These are phyloP conservation scores for Malbranchea zuffiana DNA, from an alignment of 2,329 filamentous ascomycete genomes.

Conservation along the genomic window DNA sequence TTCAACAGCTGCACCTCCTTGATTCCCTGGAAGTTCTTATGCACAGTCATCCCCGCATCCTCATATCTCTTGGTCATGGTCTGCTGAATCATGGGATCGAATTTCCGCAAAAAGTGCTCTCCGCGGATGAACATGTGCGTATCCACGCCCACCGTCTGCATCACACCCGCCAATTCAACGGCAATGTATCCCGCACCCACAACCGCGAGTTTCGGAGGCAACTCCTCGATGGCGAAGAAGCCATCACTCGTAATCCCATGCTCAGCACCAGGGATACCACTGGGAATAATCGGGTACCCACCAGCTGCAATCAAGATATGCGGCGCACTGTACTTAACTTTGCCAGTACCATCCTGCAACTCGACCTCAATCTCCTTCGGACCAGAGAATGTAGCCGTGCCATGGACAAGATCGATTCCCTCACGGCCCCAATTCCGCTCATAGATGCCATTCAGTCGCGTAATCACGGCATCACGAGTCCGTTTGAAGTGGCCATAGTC, in stretches of 20 bases:
- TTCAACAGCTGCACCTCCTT: conserved; percentile 38
- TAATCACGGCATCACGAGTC: conserved; percentile 37
- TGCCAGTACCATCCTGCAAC: conserved; percentile 32
- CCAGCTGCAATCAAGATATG: conserved; percentile 42
- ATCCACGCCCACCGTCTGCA: conserved; percentile 40
- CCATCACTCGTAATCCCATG: conserved; percentile 43
- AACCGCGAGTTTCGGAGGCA: conserved; percentile 41
- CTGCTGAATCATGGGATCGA: conserved; percentile 43
- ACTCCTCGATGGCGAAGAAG: conserved; percentile 42
- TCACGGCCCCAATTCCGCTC: conserved; percentile 42
- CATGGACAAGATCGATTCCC: conserved; percentile 41
- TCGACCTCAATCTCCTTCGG: conserved; percentile 37
- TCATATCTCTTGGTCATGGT: conserved; percentile 44
- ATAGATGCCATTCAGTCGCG: conserved; percentile 38
- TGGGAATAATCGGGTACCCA: conserved; percentile 35
- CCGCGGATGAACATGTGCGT: conserved; percentile 43
- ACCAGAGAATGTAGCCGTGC: conserved; percentile 37
- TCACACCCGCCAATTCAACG: conserved; percentile 41
- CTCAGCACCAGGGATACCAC: conserved; percentile 35
- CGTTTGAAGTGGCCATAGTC: conserved; percentile 40
- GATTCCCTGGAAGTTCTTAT: conserved; percentile 38
- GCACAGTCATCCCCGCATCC: conserved; percentile 38
- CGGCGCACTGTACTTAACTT: conserved; percentile 32
- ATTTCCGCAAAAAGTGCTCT: conserved; percentile 39
- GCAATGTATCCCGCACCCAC: conserved; percentile 44